A percentile compares a stretch with the other conserved stretches of the same genome.
phyloP scores from a whole-genome alignment of 2,329 filamentous ascomycete species.

The Fusarium secorum region DNA sequence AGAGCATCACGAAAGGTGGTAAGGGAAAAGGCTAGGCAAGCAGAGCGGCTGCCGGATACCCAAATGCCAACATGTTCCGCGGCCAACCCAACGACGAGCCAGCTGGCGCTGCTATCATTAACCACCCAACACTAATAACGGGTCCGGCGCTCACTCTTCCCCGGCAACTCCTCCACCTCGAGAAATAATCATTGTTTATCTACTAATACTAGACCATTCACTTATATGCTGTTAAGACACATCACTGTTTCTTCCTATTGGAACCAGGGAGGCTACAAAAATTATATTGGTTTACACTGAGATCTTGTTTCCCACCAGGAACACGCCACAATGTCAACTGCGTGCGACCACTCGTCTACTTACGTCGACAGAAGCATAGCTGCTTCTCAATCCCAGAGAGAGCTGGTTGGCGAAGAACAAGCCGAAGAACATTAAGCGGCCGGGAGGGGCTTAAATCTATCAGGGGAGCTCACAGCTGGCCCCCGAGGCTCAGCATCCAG shows the following conservation, averaged over 20 bases:
- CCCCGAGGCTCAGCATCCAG: background rate
- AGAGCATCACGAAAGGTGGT: too few relatives aligned
- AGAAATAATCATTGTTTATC: background rate
- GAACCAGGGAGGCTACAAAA: background rate
- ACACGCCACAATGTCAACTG: background rate
- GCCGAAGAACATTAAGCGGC: background rate
- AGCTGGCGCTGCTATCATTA: too few relatives aligned
- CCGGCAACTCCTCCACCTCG: background rate
- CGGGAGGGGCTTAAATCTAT: background rate
- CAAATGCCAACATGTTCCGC: too few relatives aligned
- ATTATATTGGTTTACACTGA: background rate
- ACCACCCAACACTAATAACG: too few relatives aligned
- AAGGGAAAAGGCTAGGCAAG: too few relatives aligned
- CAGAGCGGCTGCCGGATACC: too few relatives aligned
- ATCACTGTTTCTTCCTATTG: background rate
- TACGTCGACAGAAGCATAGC: background rate
- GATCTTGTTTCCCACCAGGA: background rate
- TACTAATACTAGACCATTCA: background rate
- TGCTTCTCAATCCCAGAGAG: background rate
- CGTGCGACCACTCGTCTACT: background rate
- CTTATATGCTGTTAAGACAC: background rate
- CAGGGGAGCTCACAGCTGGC: background rate
- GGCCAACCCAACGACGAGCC: too few relatives aligned
- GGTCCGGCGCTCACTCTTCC: too few relatives aligned
- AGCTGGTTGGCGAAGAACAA: accelerated